phyloP scores from a whole-genome alignment of 2,329 filamentous ascomycete genomes.

The Aspergillus phoenicis region DNA sequence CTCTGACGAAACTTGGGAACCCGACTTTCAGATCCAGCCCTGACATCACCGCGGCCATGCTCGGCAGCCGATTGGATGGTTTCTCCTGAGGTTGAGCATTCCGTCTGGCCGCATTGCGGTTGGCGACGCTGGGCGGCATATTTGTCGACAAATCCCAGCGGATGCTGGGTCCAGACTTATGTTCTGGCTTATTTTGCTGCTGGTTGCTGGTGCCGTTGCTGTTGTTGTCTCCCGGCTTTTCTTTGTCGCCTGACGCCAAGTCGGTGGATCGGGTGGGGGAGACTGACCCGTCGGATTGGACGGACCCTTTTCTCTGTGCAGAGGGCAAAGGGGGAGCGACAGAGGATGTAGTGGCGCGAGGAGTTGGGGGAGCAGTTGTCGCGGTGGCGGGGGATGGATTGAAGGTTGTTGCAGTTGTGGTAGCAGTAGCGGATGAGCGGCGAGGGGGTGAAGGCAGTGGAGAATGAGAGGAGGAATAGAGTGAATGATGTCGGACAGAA shows the following conservation, averaged over 20 bases:
- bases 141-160: constrained; percentile 23
- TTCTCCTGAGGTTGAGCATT: constrained; percentile 45
- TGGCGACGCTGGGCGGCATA: constrained; percentile 21
- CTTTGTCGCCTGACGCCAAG: constrained; percentile 14
- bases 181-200: constrained; percentile 13
- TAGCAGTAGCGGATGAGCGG: constrained; percentile 23
- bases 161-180: constrained; percentile 30
- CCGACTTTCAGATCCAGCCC: constrained; percentile 41
- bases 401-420: constrained; percentile 13
- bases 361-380: constrained; percentile 24
- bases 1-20: constrained; percentile 39
- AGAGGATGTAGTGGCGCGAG: constrained; percentile 9
- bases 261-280: constrained; percentile 22
- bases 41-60: constrained; percentile 51
- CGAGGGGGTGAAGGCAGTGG: constrained; percentile 17
- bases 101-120: constrained; percentile 42
- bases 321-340: constrained; percentile 11
- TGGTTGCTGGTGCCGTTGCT: not conserved
- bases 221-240: constrained; percentile 25
- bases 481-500: constrained; percentile 28
- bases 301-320: constrained; percentile 12
- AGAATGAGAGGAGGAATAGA: constrained; percentile 37
- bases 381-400: constrained; percentile 17
- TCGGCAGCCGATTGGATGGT: constrained; percentile 28
- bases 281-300: constrained; percentile 10